phyloP scores from a whole-genome alignment of 805 yeast species.

The Wickerhamiella occidentalis region DNA sequence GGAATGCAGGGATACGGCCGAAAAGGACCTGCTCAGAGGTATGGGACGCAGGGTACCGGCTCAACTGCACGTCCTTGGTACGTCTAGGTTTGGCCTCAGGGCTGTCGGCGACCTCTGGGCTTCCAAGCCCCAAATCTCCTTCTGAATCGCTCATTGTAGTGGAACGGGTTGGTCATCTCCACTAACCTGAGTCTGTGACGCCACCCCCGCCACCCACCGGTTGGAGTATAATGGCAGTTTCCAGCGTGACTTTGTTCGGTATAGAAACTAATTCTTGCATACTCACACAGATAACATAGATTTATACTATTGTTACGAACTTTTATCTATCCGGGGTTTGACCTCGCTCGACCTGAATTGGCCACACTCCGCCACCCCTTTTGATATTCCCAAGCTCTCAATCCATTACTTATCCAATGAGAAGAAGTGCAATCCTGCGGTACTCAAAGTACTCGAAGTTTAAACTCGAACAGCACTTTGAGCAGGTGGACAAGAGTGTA shows the following conservation, averaged over 20 bases:
- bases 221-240: too few species aligned
- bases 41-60: slow-evolving; percentile 21
- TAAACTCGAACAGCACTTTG: slow-evolving; percentile 14
- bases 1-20: slow-evolving; percentile 62
- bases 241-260: too few species aligned
- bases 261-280: too few species aligned
- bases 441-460: slow-evolving; percentile 15
- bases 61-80: neutral
- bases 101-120: neutral
- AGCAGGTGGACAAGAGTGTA: slow-evolving; percentile 19
- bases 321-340: too few species aligned
- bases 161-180: neutral
- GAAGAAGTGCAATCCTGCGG: slow-evolving; percentile 19
- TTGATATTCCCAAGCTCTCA: neutral
- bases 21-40: slow-evolving; percentile 13
- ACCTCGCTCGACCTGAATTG: too few species aligned
- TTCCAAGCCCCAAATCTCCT: slow-evolving; percentile 2
- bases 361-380: neutral
- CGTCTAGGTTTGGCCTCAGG: slow-evolving; percentile 8
- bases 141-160: slow-evolving; percentile 7
- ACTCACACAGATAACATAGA: too few species aligned
- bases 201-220: slow-evolving; percentile 4
- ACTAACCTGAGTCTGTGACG: neutral
- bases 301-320: too few species aligned
- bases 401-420: slow-evolving; percentile 15